Evolutionary conservation across 495 filamentous ascomycete species (phyloP).

Genomic region (Neurospora sublineolata): DNA sequence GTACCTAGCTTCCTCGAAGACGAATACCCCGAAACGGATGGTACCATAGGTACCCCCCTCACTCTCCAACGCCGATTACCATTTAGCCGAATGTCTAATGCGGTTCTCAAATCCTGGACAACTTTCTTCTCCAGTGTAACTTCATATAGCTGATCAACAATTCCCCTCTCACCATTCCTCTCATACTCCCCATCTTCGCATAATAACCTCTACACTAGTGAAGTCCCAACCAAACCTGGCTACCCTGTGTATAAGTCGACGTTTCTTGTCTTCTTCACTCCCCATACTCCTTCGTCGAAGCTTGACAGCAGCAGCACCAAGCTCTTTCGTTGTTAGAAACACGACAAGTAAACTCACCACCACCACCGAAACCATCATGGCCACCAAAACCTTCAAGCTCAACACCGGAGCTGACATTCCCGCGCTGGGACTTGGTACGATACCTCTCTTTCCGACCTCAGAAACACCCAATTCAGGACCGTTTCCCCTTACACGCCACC

Average conservation of each 20-base stretch:
- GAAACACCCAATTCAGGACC: not conserved
- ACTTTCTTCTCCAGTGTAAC: not conserved
- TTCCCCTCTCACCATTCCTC: not conserved
- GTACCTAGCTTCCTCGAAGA: not conserved
- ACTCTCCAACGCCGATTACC: not conserved
- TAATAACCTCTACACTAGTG: not conserved
- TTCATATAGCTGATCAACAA: not conserved
- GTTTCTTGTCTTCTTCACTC: not conserved
- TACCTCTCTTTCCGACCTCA: not conserved
- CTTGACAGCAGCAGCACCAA: not conserved
- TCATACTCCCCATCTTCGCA: not conserved
- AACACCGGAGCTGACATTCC: slow-evolving; percentile 71
- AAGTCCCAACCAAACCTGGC: not conserved
- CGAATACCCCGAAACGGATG: not conserved
- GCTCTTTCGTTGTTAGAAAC: not conserved
- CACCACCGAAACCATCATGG: slow-evolving; percentile 23
- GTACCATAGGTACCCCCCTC: not conserved
- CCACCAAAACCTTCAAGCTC: slow-evolving; percentile 49
- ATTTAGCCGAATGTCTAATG: not conserved
- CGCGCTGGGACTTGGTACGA: slow-evolving; percentile 59
- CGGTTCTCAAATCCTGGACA: not conserved
- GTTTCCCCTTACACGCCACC: not conserved
- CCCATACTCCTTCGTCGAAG: not conserved
- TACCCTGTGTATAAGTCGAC: not conserved
- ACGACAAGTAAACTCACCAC: not conserved